Percentiles rank a stretch among this genome's conserved stretches.
phyloP scores from a whole-genome alignment of 345 rosid species.

The Erodium maritimum region DNA sequence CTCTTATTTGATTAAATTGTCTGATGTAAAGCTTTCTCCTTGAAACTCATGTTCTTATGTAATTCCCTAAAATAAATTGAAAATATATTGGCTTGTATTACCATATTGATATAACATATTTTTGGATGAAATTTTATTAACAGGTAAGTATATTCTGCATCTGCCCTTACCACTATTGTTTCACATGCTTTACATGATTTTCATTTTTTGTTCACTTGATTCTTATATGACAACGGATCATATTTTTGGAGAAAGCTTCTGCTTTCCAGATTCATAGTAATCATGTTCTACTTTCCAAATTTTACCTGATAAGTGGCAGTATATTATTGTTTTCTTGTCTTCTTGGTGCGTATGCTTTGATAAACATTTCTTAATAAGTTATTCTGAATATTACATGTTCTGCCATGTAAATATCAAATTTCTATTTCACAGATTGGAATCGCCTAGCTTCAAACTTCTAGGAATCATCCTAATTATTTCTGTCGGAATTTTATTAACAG shows the following conservation, averaged over 20 bases:
- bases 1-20: no score
- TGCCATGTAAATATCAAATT: conserved; percentile 11
- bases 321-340: background rate
- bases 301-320: no score
- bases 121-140: conserved; percentile 77
- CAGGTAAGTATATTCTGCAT: conserved; percentile 41
- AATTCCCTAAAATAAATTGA: no score
- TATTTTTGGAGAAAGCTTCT: no score
- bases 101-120: no score
- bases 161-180: conserved; percentile 3
- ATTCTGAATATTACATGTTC: conserved; percentile 6
- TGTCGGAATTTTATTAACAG: conserved; percentile 74
- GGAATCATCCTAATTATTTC: conserved; percentile 84
- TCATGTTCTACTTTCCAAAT: no score
- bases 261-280: no score
- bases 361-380: background rate
- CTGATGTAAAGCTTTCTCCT: no score
- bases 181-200: background rate
- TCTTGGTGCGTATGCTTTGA: background rate
- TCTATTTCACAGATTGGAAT: conserved; percentile 64
- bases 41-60: no score
- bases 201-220: background rate
- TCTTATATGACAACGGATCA: background rate
- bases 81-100: no score
- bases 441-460: conserved; percentile 85